Percentiles rank a stretch among this genome's conserved stretches.
phyloP scores from a whole-genome alignment of 306 rosid genomes.

The Gillenia trifoliata region DNA sequence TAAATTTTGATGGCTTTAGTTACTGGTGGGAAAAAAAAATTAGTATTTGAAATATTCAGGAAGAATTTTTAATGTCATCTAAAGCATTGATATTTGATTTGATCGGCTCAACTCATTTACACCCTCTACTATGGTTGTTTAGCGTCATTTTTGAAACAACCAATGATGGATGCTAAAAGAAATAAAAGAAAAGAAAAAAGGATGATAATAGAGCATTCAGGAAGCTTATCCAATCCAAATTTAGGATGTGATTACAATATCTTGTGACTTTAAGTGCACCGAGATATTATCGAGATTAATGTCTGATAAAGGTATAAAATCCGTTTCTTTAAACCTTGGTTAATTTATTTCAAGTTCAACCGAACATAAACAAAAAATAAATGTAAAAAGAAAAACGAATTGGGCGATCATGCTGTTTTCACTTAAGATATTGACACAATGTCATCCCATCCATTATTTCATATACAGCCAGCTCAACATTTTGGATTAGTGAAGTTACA shows the following conservation, averaged over 20 bases:
- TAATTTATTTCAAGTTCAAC: not conserved
- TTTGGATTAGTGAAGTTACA: not conserved
- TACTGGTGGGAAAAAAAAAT: too few relatives aligned
- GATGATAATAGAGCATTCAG: not conserved
- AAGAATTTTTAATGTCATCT: too few relatives aligned
- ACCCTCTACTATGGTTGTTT: too few relatives aligned
- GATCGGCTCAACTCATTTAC: too few relatives aligned
- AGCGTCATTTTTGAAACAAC: too few relatives aligned
- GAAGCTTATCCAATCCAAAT: not conserved
- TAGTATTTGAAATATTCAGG: too few relatives aligned
- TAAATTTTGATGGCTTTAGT: too few relatives aligned
- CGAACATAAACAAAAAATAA: not conserved
- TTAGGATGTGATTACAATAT: not conserved
- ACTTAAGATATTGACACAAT: not conserved
- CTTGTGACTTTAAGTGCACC: not conserved
- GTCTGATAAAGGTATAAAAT: not conserved
- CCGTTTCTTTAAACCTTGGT: too few relatives aligned
- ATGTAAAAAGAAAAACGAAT: not conserved
- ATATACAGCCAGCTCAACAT: not conserved
- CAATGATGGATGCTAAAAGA: not conserved
- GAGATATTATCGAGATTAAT: not conserved
- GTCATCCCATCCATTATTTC: not conserved
- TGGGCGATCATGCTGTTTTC: not conserved
- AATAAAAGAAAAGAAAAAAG: not conserved
- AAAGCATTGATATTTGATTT: too few relatives aligned